Evolutionary conservation across 1,139 yeast genomes (phyloP).

Genomic region (Blastobotrys indianensis): DNA sequence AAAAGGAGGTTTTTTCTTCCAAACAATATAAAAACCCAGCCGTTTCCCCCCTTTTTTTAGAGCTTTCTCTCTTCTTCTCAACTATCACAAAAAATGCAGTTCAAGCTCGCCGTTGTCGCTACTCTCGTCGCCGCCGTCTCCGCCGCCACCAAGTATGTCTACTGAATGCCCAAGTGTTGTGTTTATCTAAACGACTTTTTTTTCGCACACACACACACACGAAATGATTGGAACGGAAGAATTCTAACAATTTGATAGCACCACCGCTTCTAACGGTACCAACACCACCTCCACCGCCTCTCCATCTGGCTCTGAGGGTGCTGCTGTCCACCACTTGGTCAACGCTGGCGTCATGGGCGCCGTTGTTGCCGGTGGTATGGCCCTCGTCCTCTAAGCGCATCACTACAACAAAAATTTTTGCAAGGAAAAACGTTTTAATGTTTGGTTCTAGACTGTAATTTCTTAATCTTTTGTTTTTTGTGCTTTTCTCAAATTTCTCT

Average conservation of each 20-base stretch:
- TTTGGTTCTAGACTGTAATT: conserved; percentile 6
- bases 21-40: conserved; percentile 2
- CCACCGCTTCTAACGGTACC: conserved; percentile 23
- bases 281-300: conserved; percentile 31
- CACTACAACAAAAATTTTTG: conserved; percentile 2
- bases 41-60: background rate
- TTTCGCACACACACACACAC: no score
- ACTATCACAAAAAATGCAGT: conserved; percentile 45
- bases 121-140: conserved; percentile 45
- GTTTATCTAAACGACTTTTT: conserved; percentile 1
- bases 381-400: conserved; percentile 50
- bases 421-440: conserved; percentile 3
- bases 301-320: conserved; percentile 42
- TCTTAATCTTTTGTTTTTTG: conserved; percentile 8
- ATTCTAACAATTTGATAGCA: conserved; percentile 6
- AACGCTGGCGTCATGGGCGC: conserved; percentile 66
- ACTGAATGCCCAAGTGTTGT: conserved; percentile 12
- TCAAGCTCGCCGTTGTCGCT: conserved; percentile 47
- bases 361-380: conserved; percentile 70
- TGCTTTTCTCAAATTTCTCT: background rate
- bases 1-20: background rate
- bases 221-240: no score
- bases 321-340: conserved; percentile 48
- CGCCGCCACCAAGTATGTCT: conserved; percentile 35
- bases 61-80: background rate